Evolutionary conservation across 1,284 basidiomycete species (phyloP), one percentile per base, ranked within the genome.

Genomic region (Austropuccinia psidii): DNA sequence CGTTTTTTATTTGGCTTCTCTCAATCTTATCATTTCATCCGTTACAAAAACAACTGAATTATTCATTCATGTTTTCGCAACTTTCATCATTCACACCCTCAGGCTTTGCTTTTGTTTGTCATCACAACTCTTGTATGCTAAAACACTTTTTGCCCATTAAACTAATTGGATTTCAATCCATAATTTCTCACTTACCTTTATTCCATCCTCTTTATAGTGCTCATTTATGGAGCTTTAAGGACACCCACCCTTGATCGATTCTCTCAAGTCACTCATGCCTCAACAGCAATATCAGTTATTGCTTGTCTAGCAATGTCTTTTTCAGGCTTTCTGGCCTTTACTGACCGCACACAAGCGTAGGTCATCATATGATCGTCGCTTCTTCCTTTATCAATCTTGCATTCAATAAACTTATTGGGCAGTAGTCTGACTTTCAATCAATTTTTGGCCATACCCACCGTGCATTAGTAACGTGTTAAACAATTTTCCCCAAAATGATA

Each of bases 191-290:
- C n/a, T 33, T 21, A 35, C 37, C 41, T 39, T 47, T 17, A 24
- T n/a, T 1, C 35, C 13, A n/a, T 6, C 13, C 19, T 35, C 7
- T 54, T 41, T 39, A 13, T 33, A 73, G 69, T 96, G 75, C 85
- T 96, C 77, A 98, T 98, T 78, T 98, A 98, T 80, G 93, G 93
- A 64, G 91, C 90, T 77, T 83, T 99, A 78, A 86, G 88, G 67
- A 94, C 91, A 27, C 95, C 95, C 0, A 98, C 95, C 0, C 84
- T 98, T 60, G 93, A 97, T 82, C 88, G 95, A 57, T 99, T 98
- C 80, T 87, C 91, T 74, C 87, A 85, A 77, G 91, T 98, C 27
- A 98, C 94, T 4, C 96, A 98, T 80, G 86, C 93, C 64, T 93
- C 91, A 54, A 95, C 92, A 0, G 82, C 85, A 8, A 82, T 94